A percentile compares a stretch with the other conserved stretches of the same genome.
These are phyloP conservation scores for Wickerhamomyces mucosus DNA, from an alignment of 805 yeast species.

Conservation along the genomic window DNA sequence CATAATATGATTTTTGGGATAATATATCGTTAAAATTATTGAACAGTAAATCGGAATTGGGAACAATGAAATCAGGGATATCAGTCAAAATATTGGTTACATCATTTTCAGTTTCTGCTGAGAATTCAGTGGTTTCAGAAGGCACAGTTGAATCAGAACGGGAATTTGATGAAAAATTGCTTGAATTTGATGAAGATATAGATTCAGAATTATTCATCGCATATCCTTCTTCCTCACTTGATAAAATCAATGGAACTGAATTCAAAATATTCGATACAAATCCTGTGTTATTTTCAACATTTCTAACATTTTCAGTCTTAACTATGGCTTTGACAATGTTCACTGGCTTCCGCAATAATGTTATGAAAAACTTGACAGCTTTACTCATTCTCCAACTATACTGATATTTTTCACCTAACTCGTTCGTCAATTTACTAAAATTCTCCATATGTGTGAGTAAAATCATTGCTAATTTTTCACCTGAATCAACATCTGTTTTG, in stretches of 20 bases:
- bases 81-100: background rate
- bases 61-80: background rate
- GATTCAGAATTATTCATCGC: conserved; percentile 1
- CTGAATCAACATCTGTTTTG: conserved; percentile 26
- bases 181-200: background rate
- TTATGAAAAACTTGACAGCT: conserved; percentile 37
- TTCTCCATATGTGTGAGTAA: conserved; percentile 31
- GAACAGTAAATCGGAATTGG: background rate
- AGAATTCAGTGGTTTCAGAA: background rate
- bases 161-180: background rate
- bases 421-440: conserved; percentile 32
- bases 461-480: conserved; percentile 27
- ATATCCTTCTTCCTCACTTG: conserved; percentile 14
- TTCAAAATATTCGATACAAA: conserved; percentile 12
- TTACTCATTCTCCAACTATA: conserved; percentile 63
- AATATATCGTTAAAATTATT: background rate
- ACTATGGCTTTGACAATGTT: conserved; percentile 16
- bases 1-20: too few species aligned
- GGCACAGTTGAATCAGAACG: background rate
- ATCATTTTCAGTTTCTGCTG: background rate
- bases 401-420: conserved; percentile 47
- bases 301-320: conserved; percentile 12
- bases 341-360: conserved; percentile 26
- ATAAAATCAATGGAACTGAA: conserved; percentile 16
- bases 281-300: conserved; percentile 16